phyloP scores from a whole-genome alignment of 495 filamentous ascomycete genomes.

The Penicillium antarcticum region DNA sequence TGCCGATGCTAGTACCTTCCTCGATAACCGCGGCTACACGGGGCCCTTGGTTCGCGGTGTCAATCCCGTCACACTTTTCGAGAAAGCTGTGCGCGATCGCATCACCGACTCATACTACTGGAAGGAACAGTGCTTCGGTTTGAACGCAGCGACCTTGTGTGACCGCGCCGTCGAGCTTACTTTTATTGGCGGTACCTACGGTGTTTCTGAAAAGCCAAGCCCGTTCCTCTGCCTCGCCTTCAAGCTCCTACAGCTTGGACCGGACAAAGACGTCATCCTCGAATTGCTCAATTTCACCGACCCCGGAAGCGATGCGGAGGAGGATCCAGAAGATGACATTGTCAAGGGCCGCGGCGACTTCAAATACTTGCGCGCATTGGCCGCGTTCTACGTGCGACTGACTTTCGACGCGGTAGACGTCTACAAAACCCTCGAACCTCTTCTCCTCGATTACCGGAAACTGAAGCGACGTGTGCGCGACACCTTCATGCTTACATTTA shows the following conservation, averaged over 20 bases:
- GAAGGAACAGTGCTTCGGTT: constrained; percentile 96
- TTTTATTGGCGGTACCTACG: constrained; percentile 81
- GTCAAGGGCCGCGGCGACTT: constrained; percentile 63
- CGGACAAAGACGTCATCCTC: constrained; percentile 70
- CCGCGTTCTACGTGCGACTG: constrained; percentile 88
- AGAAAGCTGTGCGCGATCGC: constrained; percentile 89
- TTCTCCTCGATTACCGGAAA: constrained; percentile 80
- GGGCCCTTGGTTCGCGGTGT: constrained; percentile 70
- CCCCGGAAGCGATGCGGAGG: constrained; percentile 34
- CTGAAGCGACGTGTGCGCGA: constrained; percentile 69
- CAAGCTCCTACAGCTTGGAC: constrained; percentile 88
- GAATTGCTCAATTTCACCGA: constrained; percentile 69
- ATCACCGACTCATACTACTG: constrained; percentile 94
- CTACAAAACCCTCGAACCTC: constrained; percentile 75
- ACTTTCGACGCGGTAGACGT: constrained; percentile 81
- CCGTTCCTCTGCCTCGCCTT: constrained; percentile 94
- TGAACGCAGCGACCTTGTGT: constrained; percentile 86
- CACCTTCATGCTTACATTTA: constrained; percentile 67
- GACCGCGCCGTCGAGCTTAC: constrained; percentile 85
- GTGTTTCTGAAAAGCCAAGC: constrained; percentile 74
- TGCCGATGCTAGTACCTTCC: constrained; percentile 70
- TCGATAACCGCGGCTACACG: constrained; percentile 75
- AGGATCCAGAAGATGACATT: constrained; percentile 23
- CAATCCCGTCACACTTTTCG: constrained; percentile 86
- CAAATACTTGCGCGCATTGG: constrained; percentile 86